Percentiles rank a stretch among this genome's conserved stretches.
Conservation (phyloP, 192 early-diverging fungal species). For the Linnemannia exigua region DNA sequence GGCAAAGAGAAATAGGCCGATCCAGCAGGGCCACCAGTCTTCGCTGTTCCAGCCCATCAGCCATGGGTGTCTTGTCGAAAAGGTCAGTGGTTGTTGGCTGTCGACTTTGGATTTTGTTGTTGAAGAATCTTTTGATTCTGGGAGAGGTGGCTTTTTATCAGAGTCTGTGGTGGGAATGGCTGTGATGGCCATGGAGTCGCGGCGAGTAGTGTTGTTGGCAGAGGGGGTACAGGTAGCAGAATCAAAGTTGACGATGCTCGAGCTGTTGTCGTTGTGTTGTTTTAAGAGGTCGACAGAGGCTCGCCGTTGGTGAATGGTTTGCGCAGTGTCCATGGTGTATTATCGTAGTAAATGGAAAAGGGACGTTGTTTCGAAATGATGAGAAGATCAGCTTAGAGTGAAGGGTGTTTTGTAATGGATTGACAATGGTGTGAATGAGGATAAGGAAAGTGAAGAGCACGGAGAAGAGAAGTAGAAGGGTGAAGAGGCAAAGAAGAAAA, state of each 20-base stretch:
- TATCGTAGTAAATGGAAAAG: too few relatives aligned
- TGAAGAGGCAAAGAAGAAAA: background rate
- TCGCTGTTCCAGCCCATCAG: slow-evolving; percentile 64
- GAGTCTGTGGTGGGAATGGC: background rate
- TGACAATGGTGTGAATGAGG: too few relatives aligned
- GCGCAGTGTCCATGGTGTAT: background rate
- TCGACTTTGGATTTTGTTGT: background rate
- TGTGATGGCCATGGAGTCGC: slow-evolving; percentile 6
- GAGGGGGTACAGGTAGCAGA: background rate
- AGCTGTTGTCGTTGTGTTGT: slow-evolving; percentile 8
- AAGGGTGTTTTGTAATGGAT: background rate
- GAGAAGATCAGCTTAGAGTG: background rate
- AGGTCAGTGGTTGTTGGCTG: slow-evolving; percentile 1
- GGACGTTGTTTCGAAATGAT: background rate
- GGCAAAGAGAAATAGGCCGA: slow-evolving; percentile 63
- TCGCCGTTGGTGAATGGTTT: slow-evolving; percentile 5
- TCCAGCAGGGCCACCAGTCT: slow-evolving; percentile 68
- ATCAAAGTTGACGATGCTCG: background rate
- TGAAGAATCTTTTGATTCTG: background rate
- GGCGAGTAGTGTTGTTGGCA: background rate
- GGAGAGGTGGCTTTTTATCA: slow-evolving; percentile 1
- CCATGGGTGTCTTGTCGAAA: slow-evolving; percentile 29
- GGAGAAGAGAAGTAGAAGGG: background rate
- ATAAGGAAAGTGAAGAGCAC: too few relatives aligned
- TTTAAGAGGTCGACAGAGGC: slow-evolving; percentile 13